phyloP scores from a whole-genome alignment of 1,284 basidiomycete genomes.

The Amylostereum areolatum region DNA sequence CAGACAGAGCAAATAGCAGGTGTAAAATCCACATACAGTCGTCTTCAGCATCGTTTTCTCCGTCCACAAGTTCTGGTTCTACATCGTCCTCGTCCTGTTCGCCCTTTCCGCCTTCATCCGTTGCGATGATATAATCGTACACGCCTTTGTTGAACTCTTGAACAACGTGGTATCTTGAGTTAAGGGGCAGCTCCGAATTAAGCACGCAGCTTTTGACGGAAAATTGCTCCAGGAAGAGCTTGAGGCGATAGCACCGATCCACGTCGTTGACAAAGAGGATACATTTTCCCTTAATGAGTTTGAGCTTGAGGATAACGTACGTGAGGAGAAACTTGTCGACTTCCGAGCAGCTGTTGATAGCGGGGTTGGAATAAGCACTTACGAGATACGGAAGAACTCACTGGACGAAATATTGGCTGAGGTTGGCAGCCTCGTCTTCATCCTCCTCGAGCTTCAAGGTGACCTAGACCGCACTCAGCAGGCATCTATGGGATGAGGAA shows the following conservation, averaged over 20 bases:
- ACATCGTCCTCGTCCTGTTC: slow-evolving; percentile 47
- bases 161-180: slow-evolving; percentile 89
- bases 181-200: slow-evolving; percentile 93
- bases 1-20: neutral
- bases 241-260: slow-evolving; percentile 90
- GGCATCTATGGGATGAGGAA: slow-evolving; percentile 15
- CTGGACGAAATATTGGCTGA: slow-evolving; percentile 87
- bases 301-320: slow-evolving; percentile 93
- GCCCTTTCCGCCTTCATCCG: slow-evolving; percentile 72
- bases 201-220: slow-evolving; percentile 95
- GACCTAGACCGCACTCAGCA: slow-evolving; percentile 43
- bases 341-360: slow-evolving; percentile 68
- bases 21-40: neutral
- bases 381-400: slow-evolving; percentile 23
- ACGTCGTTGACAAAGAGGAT: slow-evolving; percentile 98
- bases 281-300: slow-evolving; percentile 93
- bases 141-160: slow-evolving; percentile 99
- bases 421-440: slow-evolving; percentile 69
- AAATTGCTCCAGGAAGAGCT: slow-evolving; percentile 97
- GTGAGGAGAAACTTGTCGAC: slow-evolving; percentile 93
- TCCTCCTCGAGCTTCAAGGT: slow-evolving; percentile 83
- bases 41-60: slow-evolving; percentile 37
- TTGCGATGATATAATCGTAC: slow-evolving; percentile 98
- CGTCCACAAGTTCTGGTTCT: slow-evolving; percentile 29
- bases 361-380: neutral